Base-by-base conservation (phyloP, 495 filamentous ascomycete species). In the Bathelium albidoporum region DNA sequence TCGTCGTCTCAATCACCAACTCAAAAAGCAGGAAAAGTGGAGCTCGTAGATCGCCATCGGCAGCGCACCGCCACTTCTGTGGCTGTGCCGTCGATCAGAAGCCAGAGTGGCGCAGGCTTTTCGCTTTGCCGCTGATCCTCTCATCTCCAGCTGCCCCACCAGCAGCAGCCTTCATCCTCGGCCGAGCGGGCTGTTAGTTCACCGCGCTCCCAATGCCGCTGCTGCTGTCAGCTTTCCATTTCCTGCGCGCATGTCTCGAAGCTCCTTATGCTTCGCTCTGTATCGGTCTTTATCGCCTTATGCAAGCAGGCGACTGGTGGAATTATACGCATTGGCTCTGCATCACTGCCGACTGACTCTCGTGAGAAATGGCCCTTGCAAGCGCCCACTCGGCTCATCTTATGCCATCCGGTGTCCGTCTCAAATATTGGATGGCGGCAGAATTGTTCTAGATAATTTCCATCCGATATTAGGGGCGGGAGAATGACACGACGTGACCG, bases 371-470 rank as follows among this genome's bases (percentile, higher is more conserved):
- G 49, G 12, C 49, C 49, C 49, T 55, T 26, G 49, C 24, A 55
- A 55, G 49, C 49, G 49, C 49, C 22, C 24, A 55, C 20, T 11
- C 20, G 9, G 12, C 12, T 12, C 49, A 55, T 55, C 12, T 55
- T 16, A 9, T 9, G 29, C 11, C 49, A 55, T 26, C 24, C 34
- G 34, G 34, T 39, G 34, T 29, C 49, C 49, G 49, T 11, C 20
- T 12, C 22, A n/a, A 20, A 55, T 55, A 55, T 55, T 55, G 49
- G 49, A n/a, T 55, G 49, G 49, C 49, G 49, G 49, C 49, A 29
- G 49, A 55, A 55, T 29, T 2, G 20, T 55, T 55, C 49, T 55
- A 55, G 49, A n/a, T 28, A 55, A 55, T 55, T 55, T 55, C 49
- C 49, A 55, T 55, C 49, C 49, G 49, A 55, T 24, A 55, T 55